phyloP scores from a whole-genome alignment of 805 yeast species.

The Candida piceae region DNA sequence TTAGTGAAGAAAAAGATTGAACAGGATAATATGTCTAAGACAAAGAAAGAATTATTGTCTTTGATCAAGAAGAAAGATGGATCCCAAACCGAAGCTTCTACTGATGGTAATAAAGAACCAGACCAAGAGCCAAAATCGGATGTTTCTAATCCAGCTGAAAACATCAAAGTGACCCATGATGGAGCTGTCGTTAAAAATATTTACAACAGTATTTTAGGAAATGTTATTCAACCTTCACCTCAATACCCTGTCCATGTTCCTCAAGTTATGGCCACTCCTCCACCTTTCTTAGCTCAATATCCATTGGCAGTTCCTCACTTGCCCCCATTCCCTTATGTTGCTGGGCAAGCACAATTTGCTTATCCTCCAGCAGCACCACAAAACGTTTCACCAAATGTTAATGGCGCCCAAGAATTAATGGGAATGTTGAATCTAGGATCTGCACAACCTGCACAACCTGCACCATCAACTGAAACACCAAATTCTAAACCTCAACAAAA shows the following conservation, averaged over 20 bases:
- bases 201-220: conserved; percentile 26
- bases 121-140: too few species aligned
- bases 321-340: background rate
- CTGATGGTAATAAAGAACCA: conserved; percentile 4
- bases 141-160: too few species aligned
- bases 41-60: conserved; percentile 39
- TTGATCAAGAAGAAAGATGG: conserved; percentile 39
- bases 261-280: conserved; percentile 1
- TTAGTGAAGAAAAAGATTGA: conserved; percentile 21
- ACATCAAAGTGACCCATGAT: conserved; percentile 3
- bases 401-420: conserved; percentile 15
- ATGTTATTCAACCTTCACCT: conserved; percentile 12
- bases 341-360: conserved; percentile 15
- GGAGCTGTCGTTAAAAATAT: conserved; percentile 23
- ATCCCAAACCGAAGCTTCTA: conserved; percentile 1
- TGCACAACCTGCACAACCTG: too few species aligned
- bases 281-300: conserved; percentile 4
- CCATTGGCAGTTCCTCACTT: conserved; percentile 1
- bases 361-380: conserved; percentile 3
- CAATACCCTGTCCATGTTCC: background rate
- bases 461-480: too few species aligned
- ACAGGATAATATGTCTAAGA: conserved; percentile 26
- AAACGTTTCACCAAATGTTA: conserved; percentile 5
- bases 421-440: conserved; percentile 8
- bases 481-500: background rate